phyloP scores from a whole-genome alignment of 139 green algal species.

The Micractinium conductrix region DNA sequence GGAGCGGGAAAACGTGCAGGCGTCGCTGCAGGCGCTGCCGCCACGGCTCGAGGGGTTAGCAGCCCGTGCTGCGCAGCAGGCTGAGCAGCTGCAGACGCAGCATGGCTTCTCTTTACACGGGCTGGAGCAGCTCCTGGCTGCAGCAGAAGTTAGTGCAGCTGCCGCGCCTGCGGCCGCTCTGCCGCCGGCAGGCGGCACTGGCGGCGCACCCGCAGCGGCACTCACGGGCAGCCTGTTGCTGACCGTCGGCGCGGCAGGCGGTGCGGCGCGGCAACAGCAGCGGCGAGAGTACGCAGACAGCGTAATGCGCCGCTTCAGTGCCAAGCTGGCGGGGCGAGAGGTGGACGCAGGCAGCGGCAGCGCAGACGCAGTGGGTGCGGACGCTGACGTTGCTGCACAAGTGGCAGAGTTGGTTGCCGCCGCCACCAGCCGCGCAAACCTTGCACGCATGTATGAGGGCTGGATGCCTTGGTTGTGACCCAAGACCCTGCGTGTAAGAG shows the following conservation, averaged over 20 bases:
- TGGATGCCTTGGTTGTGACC: constrained; percentile 88
- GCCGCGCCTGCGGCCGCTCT: background rate
- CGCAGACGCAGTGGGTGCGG: background rate
- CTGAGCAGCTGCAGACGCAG: background rate
- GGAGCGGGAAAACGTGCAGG: background rate
- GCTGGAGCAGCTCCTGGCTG: constrained; percentile 2
- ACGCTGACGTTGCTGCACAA: constrained; percentile 33
- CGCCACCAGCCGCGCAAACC: constrained; percentile 66
- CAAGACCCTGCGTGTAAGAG: too few relatives aligned
- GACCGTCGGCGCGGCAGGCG: too few relatives aligned
- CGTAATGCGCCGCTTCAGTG: background rate
- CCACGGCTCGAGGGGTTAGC: background rate
- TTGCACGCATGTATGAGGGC: constrained; percentile 88
- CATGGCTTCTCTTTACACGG: constrained; percentile 18
- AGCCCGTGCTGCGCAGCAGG: background rate
- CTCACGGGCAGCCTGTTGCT: constrained; percentile 17
- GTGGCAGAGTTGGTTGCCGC: constrained; percentile 65
- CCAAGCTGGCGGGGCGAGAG: constrained; percentile 2
- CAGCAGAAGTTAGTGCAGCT: background rate
- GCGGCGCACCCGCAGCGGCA: background rate
- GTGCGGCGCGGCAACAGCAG: background rate
- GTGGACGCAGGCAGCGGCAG: background rate
- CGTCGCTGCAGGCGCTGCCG: background rate
- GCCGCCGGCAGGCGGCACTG: background rate
- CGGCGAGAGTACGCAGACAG: background rate